Evolutionary conservation across 148 eudicot genomes (phyloP), one percentile per base, ranked within the genome.

Genomic region (Vaccinium corymbosum): DNA sequence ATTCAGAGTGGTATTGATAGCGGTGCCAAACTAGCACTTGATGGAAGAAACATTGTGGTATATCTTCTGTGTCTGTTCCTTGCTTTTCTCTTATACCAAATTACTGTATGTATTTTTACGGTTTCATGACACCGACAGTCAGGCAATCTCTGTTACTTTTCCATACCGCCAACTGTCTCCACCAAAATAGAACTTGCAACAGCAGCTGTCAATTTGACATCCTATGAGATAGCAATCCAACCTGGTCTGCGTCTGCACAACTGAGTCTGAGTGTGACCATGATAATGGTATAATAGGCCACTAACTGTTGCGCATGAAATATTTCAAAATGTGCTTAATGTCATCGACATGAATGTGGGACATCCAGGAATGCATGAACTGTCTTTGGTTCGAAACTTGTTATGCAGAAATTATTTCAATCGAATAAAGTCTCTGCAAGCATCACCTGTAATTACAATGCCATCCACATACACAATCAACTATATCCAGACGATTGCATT

Each of bases 1-100:
- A 90, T 97, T 61, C 98, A 95, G 89, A 91, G 92, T 85, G 99
- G 98, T 57, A 92, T 94, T 84, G 96, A 93, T 9, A 91, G 91
- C 80, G 99, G 99, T 84, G 98, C 90, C 85, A 95, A 88, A 87
- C 86, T 95, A 64, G 84, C 93, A 89, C 90, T 95, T 86, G 99
- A 97, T 88, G 98, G 99, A 73, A 93, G 98, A 90, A 84, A 88
- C 81, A 90, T 93, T 87, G 91, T 89, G 95, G 99, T 93, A 83
- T 57, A 78, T 82, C 55, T 59, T 82, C 79, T 2, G 2, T 68
- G 72, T 66, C 15, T 66, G 72, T 27, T 66, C 12, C 35, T 66
- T 22, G 66, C 66, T 61, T 61, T 20, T 61, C 52, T 10, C 2
- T 50, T 50, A 50, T 10, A 10, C 52, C 52, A 50, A 50, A 7